phyloP scores from a whole-genome alignment of 305 asterid genomes.

The Solanum hybrid region DNA sequence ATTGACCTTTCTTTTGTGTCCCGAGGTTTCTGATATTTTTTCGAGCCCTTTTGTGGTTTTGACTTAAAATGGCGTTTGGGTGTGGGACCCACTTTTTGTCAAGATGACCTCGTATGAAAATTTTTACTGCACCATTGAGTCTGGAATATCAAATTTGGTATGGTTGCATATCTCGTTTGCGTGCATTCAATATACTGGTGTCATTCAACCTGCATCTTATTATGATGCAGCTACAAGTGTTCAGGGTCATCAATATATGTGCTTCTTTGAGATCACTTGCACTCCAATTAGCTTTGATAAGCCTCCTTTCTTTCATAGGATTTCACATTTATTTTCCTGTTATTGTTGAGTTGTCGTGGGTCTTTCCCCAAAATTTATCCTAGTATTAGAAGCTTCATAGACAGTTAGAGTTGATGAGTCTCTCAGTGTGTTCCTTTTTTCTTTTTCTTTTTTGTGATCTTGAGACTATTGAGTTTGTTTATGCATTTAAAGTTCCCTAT shows the following conservation, averaged over 20 bases:
- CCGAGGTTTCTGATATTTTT: fast-evolving
- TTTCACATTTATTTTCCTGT: too few relatives aligned
- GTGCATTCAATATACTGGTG: neutral
- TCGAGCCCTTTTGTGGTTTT: too few relatives aligned
- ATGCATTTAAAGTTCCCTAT: neutral
- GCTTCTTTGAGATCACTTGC: neutral
- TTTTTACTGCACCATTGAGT: too few relatives aligned
- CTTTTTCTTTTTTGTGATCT: too few relatives aligned
- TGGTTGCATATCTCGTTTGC: too few relatives aligned
- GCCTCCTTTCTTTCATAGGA: neutral
- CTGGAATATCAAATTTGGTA: too few relatives aligned
- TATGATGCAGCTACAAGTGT: neutral
- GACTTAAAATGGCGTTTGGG: too few relatives aligned
- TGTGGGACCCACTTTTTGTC: too few relatives aligned
- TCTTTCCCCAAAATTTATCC: neutral
- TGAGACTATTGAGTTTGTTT: neutral
- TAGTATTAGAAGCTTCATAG: neutral
- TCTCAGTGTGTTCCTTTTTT: neutral
- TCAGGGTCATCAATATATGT: neutral
- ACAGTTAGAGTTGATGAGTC: neutral
- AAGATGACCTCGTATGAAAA: too few relatives aligned
- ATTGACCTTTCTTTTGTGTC: too few relatives aligned
- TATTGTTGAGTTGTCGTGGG: neutral
- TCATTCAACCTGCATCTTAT: neutral
- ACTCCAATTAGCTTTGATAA: neutral